phyloP scores from a whole-genome alignment of 2,329 filamentous ascomycete species.

The Calonectria pseudoreteaudii region DNA sequence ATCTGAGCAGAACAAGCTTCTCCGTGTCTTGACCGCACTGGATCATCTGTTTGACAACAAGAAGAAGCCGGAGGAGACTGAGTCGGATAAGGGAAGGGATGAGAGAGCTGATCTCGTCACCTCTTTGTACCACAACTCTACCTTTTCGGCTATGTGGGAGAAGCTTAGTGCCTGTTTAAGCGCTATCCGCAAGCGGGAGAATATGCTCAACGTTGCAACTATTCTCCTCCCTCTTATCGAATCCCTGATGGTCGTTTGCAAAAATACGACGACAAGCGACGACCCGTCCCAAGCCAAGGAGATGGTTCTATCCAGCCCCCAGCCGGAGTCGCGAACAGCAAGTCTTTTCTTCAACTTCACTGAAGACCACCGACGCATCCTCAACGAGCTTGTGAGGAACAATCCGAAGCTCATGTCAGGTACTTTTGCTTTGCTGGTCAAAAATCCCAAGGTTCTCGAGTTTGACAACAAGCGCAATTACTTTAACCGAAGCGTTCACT shows the following conservation, averaged over 20 bases:
- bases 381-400: constrained; percentile 96
- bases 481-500: constrained; percentile 93
- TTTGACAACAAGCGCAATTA: constrained; percentile 99
- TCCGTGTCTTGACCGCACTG: constrained; percentile 91
- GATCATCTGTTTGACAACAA: constrained; percentile 96
- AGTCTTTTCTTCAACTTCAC: constrained; percentile 97
- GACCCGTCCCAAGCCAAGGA: constrained; percentile 72
- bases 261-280: constrained; percentile 89
- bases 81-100: constrained; percentile 64
- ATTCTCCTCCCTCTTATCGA: constrained; percentile 95
- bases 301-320: constrained; percentile 77
- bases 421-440: constrained; percentile 94
- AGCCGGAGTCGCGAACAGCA: constrained; percentile 84
- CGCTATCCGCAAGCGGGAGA: constrained; percentile 90
- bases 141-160: constrained; percentile 91
- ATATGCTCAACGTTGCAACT: constrained; percentile 96
- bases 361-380: constrained; percentile 95
- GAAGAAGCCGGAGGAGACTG: constrained; percentile 64
- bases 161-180: constrained; percentile 90
- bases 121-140: constrained; percentile 89
- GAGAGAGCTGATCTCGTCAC: constrained; percentile 88
- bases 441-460: constrained; percentile 98
- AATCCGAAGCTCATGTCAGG: constrained; percentile 99
- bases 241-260: constrained; percentile 98
- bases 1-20: constrained; percentile 95